phyloP scores from a whole-genome alignment of 164 flowering plant species.

The Liriodendron chinense region DNA sequence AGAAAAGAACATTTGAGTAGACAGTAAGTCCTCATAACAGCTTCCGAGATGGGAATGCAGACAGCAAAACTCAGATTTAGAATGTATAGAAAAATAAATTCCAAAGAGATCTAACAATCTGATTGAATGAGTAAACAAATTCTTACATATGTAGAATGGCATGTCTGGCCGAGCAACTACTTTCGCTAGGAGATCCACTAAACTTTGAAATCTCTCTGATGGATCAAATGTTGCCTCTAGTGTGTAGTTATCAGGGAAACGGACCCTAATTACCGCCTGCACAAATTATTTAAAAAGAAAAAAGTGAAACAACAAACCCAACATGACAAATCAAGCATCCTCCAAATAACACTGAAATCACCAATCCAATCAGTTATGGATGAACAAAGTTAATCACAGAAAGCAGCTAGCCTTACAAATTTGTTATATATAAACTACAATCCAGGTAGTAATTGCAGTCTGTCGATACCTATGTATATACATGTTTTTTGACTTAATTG shows the following conservation, averaged over 20 bases:
- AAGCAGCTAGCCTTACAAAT: neutral
- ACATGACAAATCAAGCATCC: neutral
- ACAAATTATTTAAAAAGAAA: constrained; percentile 8
- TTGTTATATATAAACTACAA: neutral
- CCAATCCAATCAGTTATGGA: neutral
- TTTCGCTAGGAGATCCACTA: constrained; percentile 65
- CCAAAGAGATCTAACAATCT: neutral
- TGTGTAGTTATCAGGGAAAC: constrained; percentile 86
- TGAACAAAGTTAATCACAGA: neutral
- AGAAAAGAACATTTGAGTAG: neutral
- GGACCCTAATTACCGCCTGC: constrained; percentile 75
- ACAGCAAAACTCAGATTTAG: neutral
- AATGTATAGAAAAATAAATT: neutral
- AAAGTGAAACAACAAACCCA: neutral
- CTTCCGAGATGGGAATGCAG: neutral
- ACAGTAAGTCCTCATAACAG: neutral
- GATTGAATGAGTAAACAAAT: neutral
- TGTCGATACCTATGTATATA: neutral
- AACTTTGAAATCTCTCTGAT: constrained; percentile 71
- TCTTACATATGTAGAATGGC: constrained; percentile 80
- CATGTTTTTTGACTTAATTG: neutral
- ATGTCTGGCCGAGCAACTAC: constrained; percentile 69
- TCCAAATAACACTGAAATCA: neutral
- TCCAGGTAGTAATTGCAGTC: neutral
- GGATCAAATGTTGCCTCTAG: constrained; percentile 81